phyloP scores from a whole-genome alignment of 1,284 basidiomycete genomes.

The Neolentinus lepideus region DNA sequence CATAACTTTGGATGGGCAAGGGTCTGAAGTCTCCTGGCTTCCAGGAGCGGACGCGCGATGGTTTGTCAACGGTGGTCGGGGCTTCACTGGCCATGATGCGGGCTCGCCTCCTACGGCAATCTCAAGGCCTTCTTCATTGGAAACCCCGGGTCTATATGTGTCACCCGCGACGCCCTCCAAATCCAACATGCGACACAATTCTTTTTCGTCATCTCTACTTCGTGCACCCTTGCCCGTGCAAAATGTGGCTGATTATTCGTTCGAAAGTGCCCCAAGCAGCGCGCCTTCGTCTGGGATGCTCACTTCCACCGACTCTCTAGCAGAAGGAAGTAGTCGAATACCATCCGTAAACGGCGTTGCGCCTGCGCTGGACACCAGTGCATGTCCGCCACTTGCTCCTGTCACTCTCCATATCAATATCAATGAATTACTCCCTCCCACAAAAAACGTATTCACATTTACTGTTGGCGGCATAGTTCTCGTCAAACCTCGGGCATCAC shows the following conservation, averaged over 20 bases:
- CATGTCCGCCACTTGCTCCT: constrained; percentile 35
- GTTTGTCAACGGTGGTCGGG: constrained; percentile 53
- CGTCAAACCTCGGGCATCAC: constrained; percentile 37
- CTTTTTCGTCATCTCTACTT: constrained; percentile 51
- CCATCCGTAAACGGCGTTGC: constrained; percentile 18
- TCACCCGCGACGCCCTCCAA: neutral
- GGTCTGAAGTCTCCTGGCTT: constrained; percentile 60
- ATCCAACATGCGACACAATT: constrained; percentile 14
- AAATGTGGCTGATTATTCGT: constrained; percentile 61
- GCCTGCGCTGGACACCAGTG: neutral
- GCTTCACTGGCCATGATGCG: constrained; percentile 62
- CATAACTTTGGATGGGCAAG: constrained; percentile 57
- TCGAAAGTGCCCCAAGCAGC: constrained; percentile 49
- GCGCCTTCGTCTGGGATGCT: constrained; percentile 35
- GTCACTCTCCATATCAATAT: constrained; percentile 72
- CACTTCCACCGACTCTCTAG: constrained; percentile 51
- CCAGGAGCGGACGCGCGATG: constrained; percentile 42
- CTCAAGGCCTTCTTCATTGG: constrained; percentile 4
- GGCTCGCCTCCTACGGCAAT: constrained; percentile 21
- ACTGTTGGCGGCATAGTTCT: constrained; percentile 58
- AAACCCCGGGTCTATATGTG: neutral
- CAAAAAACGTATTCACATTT: constrained; percentile 58
- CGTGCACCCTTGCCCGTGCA: constrained; percentile 62
- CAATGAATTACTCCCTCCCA: constrained; percentile 62
- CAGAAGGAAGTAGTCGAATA: constrained; percentile 20